Base-by-base conservation (phyloP, 345 rosid genomes). In the Schrenkiella parvula region DNA sequence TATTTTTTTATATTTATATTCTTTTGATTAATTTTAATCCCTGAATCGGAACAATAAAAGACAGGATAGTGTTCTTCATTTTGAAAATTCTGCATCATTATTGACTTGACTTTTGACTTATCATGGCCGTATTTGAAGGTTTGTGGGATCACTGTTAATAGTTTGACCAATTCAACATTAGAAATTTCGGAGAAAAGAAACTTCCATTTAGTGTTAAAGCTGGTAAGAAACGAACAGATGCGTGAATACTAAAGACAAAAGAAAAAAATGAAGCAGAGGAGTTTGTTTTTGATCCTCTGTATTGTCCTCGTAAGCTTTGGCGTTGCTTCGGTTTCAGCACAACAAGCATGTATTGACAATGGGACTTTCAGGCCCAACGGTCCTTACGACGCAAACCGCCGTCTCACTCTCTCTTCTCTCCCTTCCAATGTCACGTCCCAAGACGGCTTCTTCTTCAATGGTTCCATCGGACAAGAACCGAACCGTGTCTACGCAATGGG, bases 291-390 rank as follows among this genome's bases (percentile, higher is more conserved):
- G 22, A 2, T 61, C 50, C 48, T 68, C 14, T 70, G 12, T 21
- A 32, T 70, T 59, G 9, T 70, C 10, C 48, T 46, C 50, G 3
- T 34, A 25, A 59, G 37, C 59, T 44, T 34, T 4, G 13, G 35
- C 15, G 21, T 51, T 25, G 25, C 34, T 65, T 17, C 31, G n/a
- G 37, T 25, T 6, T 43, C 57, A 29, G 67, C 75, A 1, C 25
- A 23, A 42, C 55, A 23, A 32, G 4, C 1, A 21, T 68, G 64
- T 1, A 17, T 8, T 15, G 7, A 48, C 25, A 8, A 13, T 4
- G 75, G 78, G 9, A 63, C 59, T 47, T 79, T 77, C 74, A 67
- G 26, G 8, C 15, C 37, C 1, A 74, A 77, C 28, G 32, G 69
- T 19, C 13, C 58, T 0, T 81, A 74, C 29, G 73, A 48, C 2